Evolutionary conservation across 352 stramenopile genomes (phyloP).

Genomic region (Phytophthora syringae): DNA sequence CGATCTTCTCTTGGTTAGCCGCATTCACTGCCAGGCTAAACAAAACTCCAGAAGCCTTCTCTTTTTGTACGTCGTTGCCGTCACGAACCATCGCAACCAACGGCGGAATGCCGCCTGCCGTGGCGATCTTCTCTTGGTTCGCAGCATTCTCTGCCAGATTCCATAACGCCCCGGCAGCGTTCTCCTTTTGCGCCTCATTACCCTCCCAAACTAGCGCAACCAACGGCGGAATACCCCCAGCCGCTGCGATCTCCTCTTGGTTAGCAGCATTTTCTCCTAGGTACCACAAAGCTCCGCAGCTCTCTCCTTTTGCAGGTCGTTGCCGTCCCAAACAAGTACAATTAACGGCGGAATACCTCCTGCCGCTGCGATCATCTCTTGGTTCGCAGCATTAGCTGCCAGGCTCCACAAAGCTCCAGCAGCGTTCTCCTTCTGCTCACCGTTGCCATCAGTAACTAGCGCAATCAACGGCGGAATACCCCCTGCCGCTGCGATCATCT

Average conservation of each 20-base stretch:
- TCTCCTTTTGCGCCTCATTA: neutral
- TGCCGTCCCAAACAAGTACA: neutral
- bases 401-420: neutral
- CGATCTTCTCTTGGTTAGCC: neutral
- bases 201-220: neutral
- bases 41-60: neutral
- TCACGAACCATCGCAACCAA: neutral
- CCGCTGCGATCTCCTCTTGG: neutral
- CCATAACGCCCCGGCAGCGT: neutral
- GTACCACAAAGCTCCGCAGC: neutral
- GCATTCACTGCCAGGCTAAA: neutral
- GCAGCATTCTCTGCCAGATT: neutral
- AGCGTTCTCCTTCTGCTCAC: conserved; percentile 6
- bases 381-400: neutral
- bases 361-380: neutral
- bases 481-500: neutral
- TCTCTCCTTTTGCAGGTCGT: neutral
- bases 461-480: conserved; percentile 7
- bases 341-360: conserved; percentile 9
- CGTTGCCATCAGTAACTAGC: conserved; percentile 1
- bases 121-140: neutral
- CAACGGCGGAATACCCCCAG: conserved; percentile 7
- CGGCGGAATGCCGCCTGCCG: neutral
- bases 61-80: neutral
- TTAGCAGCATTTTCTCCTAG: neutral